Evolutionary conservation across 2,329 filamentous ascomycete genomes (phyloP), one percentile per base, ranked within the genome.

Genomic region (Ophiosphaerella korrae): DNA sequence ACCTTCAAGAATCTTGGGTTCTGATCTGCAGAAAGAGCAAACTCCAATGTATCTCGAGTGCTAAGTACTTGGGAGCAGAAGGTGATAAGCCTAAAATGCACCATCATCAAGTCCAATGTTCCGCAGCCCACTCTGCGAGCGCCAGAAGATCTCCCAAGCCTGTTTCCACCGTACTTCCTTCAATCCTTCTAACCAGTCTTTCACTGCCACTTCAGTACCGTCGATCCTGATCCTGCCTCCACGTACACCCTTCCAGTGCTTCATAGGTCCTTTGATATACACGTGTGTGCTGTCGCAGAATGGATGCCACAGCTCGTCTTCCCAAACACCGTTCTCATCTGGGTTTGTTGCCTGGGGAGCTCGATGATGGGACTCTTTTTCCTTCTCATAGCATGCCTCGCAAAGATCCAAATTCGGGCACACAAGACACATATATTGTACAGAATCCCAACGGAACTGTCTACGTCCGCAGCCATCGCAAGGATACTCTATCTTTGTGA

Each of bases 321-420:
- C 35, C 35, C 35, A 37, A 9, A 37, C n/a, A n/a, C n/a, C 35
- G 35, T 37, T 37, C n/a, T 37, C 35, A 37, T 37, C 35, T 37
- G 35, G 35, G 16, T 37, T 37, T 37, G 35, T 37, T 16, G n/a
- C 35, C n/a, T 37, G 35, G n/a, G 35, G 11, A 37, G 21, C 35
- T 37, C 35, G 35, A 37, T 37, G 14, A 37, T 37, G 35, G 8
- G 35, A 37, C n/a, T 37, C 35, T 37, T 16, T 41, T 41, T 31
- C 21, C 16, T 41, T 41, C 21, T 16, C 38, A 41, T 41, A 31
- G 38, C 38, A 41, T 26, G 38, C 38, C 11, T 24, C 38, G 38
- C 38, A 41, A 31, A 41, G 38, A 41, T 41, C 18, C 21, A 41
- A n/a, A 31, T 31, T 41, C 38, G 38, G 38, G 18, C 38, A 41